Conservation (phyloP, 2,329 filamentous ascomycete species). For the Apiospora hydei region DNA sequence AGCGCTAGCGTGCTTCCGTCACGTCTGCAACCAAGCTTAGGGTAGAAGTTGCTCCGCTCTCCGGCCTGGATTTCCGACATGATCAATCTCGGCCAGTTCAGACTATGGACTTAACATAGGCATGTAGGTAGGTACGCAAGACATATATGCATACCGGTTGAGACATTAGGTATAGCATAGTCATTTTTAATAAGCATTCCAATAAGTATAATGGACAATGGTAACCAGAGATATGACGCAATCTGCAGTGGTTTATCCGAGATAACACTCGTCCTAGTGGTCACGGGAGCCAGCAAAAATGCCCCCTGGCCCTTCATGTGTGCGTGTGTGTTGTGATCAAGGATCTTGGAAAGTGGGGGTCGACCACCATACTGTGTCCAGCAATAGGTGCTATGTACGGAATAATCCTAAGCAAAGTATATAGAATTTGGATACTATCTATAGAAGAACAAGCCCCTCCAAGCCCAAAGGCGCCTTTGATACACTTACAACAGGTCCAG, state of each 20-base stretch:
- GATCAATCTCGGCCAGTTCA: not conserved
- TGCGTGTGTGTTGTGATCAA: not conserved
- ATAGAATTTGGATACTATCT: not conserved
- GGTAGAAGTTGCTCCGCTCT: conserved; percentile 1
- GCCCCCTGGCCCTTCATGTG: not conserved
- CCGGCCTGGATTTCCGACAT: not conserved
- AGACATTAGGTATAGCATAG: not conserved
- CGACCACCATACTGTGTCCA: not conserved
- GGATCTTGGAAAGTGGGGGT: conserved; percentile 11
- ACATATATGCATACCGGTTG: not conserved
- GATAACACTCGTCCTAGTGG: not conserved
- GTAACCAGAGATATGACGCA: not conserved
- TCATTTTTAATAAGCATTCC: not conserved
- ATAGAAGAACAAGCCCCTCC: not conserved
- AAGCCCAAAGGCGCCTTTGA: not conserved
- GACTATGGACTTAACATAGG: not conserved
- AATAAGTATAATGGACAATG: not conserved
- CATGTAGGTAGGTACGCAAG: no score
- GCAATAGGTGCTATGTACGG: not conserved
- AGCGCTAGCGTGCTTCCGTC: not conserved
- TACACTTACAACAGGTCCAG: not conserved
- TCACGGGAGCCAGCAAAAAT: not conserved
- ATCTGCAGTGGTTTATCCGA: not conserved
- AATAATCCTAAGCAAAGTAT: no score
- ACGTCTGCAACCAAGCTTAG: not conserved